phyloP scores from a whole-genome alignment of 176 grass and related monocot genomes.

The Triticum timopheevii region DNA sequence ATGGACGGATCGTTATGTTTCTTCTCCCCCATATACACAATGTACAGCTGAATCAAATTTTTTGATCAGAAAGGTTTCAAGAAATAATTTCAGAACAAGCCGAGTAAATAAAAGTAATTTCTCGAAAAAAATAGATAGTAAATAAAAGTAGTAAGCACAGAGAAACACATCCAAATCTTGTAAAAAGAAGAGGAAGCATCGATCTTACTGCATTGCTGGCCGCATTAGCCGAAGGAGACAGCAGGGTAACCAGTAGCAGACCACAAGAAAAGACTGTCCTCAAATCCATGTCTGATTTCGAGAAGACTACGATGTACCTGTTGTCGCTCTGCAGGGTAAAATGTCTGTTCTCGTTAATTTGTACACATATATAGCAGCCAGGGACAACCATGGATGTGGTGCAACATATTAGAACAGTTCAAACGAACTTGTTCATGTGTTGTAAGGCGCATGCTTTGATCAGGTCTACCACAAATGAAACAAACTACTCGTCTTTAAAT shows the following conservation, averaged over 20 bases:
- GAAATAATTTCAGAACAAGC: background rate
- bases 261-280: background rate
- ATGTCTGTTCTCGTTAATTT: background rate
- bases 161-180: background rate
- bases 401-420: background rate
- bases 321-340: too few relatives aligned
- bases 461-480: too few relatives aligned
- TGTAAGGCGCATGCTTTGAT: too few relatives aligned
- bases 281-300: background rate
- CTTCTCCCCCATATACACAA: slow-evolving; percentile 36
- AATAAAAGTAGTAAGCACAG: background rate
- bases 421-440: background rate
- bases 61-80: background rate
- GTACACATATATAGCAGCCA: background rate
- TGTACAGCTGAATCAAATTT: slow-evolving; percentile 7
- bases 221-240: background rate
- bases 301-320: background rate
- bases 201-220: slow-evolving; percentile 1
- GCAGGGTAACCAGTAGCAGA: background rate
- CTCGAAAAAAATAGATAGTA: too few relatives aligned
- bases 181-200: too few relatives aligned
- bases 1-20: background rate
- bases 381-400: too few relatives aligned
- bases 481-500: too few relatives aligned
- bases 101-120: too few relatives aligned